A percentile compares a stretch with the other conserved stretches of the same genome.
Conservation (phyloP, 805 yeast species). For the Yarrowia deformans region DNA sequence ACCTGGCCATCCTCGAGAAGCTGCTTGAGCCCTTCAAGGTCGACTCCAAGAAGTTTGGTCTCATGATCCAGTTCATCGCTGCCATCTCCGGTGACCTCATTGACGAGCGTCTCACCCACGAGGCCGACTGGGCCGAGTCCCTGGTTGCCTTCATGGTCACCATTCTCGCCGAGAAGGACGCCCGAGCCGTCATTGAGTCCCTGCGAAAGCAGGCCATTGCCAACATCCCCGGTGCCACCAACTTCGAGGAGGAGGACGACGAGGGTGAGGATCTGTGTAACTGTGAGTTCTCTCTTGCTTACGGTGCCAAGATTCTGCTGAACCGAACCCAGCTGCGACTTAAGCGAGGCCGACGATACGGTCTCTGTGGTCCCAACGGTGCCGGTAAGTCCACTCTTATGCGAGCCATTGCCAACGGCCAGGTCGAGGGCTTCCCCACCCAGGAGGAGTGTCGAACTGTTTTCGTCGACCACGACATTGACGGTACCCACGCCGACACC, state of each 20-base stretch:
- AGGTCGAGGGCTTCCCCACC: constrained; percentile 99
- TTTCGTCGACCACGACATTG: constrained; percentile 99
- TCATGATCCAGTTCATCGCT: constrained; percentile 83
- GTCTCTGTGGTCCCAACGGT: constrained; percentile 99
- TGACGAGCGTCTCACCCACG: constrained; percentile 96
- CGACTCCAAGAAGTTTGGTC: constrained; percentile 75
- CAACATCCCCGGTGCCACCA: constrained; percentile 96
- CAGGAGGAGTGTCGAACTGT: constrained; percentile 99
- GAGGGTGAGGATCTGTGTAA: constrained; percentile 99
- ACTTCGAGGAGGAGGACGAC: constrained; percentile 89
- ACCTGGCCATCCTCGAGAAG: constrained; percentile 78
- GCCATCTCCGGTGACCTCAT: constrained; percentile 98
- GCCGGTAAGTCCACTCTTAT: constrained; percentile 99
- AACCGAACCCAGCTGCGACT: constrained; percentile 99
- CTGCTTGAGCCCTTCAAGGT: constrained; percentile 70
- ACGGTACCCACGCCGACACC: constrained; percentile 97
- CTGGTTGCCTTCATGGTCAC: constrained; percentile 94
- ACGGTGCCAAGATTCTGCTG: constrained; percentile 99
- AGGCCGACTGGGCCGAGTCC: constrained; percentile 86
- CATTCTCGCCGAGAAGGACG: constrained; percentile 91
- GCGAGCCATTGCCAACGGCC: constrained; percentile 97
- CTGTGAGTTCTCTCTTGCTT: constrained; percentile 99
- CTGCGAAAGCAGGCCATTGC: constrained; percentile 96
- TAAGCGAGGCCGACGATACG: constrained; percentile 95
- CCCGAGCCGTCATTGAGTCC: constrained; percentile 89